A percentile compares a stretch with the other conserved stretches of the same genome.
phyloP scores from a whole-genome alignment of 148 eudicot species.

The Nepenthes mirabilis region DNA sequence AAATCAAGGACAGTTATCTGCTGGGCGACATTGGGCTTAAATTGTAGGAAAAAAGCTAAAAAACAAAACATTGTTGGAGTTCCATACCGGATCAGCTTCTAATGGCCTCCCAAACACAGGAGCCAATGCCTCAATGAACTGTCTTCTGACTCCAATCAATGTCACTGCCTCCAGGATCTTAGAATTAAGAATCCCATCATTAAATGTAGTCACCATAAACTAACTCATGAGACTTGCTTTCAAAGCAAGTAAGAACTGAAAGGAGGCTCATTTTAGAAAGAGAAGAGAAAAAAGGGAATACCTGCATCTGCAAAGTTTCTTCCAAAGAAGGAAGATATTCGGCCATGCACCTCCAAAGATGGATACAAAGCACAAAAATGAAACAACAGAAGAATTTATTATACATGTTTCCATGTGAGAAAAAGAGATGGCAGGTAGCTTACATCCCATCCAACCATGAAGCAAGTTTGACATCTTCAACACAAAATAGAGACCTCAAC shows the following conservation, averaged over 20 bases:
- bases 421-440: conserved; percentile 7
- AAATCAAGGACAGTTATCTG: conserved; percentile 6
- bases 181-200: conserved; percentile 6
- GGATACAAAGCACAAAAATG: background rate
- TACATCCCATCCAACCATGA: conserved; percentile 87
- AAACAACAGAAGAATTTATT: background rate
- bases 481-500: conserved; percentile 62
- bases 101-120: conserved; percentile 67
- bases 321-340: conserved; percentile 82
- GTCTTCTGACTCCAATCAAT: conserved; percentile 58
- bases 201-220: background rate
- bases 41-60: background rate
- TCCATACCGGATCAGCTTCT: conserved; percentile 89
- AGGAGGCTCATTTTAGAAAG: background rate
- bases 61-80: background rate
- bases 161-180: conserved; percentile 73
- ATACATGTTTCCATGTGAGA: background rate
- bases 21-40: background rate
- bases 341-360: conserved; percentile 77
- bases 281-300: conserved; percentile 8
- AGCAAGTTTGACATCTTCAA: conserved; percentile 87
- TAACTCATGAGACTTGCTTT: background rate
- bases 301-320: conserved; percentile 67
- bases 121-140: conserved; percentile 58
- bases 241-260: background rate